Percentiles rank a stretch among this genome's conserved stretches.
Evolutionary conservation across 2,329 filamentous ascomycete species (phyloP).

Genomic region (Diaporthe caulivora): DNA sequence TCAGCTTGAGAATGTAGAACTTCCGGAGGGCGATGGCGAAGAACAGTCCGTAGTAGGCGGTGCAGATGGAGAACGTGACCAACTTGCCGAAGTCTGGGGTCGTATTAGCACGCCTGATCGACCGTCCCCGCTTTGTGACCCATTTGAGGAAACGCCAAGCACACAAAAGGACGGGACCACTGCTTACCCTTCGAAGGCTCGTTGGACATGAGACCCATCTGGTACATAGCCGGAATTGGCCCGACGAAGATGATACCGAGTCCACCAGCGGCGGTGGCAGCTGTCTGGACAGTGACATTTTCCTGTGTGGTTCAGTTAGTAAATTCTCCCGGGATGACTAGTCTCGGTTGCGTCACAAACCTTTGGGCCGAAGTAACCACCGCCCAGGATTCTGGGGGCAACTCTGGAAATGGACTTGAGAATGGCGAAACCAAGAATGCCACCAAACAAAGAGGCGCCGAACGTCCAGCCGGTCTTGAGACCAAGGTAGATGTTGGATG

Average conservation of each 20-base stretch:
- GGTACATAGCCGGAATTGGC: slow-evolving; percentile 68
- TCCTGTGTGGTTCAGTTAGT: slow-evolving; percentile 47
- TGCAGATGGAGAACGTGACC: slow-evolving; percentile 62
- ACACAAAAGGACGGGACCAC: not conserved
- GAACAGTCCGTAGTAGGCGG: slow-evolving; percentile 66
- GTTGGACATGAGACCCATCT: slow-evolving; percentile 57
- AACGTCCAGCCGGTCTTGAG: slow-evolving; percentile 62
- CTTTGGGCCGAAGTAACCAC: slow-evolving; percentile 63
- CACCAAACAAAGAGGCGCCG: slow-evolving; percentile 58
- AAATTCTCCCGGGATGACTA: not conserved
- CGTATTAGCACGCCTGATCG: slow-evolving; percentile 46
- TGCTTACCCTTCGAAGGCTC: not conserved
- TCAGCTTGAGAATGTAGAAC: slow-evolving; percentile 69
- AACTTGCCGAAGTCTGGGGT: slow-evolving; percentile 64
- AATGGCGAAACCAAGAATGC: slow-evolving; percentile 68
- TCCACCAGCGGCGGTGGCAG: slow-evolving; percentile 67
- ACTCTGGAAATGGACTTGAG: slow-evolving; percentile 61
- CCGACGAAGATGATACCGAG: slow-evolving; percentile 67
- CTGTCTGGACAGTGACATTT: slow-evolving; percentile 68
- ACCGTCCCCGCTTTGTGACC: not conserved
- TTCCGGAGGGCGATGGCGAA: slow-evolving; percentile 65
- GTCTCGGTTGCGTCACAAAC: not conserved
- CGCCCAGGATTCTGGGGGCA: slow-evolving; percentile 63
- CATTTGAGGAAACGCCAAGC: not conserved
- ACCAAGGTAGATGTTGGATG: slow-evolving; percentile 44